These are phyloP conservation scores for Alnus rubra DNA, from an alignment of 306 rosid species.

Conservation along the genomic window DNA sequence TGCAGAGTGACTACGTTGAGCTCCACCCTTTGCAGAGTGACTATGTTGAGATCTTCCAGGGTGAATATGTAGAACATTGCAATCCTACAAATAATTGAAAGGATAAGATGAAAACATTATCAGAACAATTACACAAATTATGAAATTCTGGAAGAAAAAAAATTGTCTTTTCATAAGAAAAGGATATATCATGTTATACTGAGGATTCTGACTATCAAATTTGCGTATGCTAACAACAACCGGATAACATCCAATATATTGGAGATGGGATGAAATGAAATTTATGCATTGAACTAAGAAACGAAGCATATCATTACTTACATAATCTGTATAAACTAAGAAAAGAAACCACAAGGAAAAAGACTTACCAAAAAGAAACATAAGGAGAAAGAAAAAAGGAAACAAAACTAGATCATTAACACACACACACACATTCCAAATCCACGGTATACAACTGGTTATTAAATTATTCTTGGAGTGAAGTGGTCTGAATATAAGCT, in stretches of 20 bases:
- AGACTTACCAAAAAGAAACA: not conserved
- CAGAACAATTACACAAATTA: constrained; percentile 15
- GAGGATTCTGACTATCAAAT: not conserved
- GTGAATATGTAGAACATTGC: constrained; percentile 30
- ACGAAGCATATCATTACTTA: not conserved
- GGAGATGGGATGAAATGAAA: not conserved
- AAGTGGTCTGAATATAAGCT: not conserved
- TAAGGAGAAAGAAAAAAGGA: not conserved
- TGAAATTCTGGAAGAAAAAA: not conserved
- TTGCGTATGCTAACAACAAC: not conserved
- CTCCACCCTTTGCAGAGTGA: constrained; percentile 21
- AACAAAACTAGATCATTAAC: not conserved
- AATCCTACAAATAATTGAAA: constrained; percentile 37
- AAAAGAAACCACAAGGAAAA: not conserved
- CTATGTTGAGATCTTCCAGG: constrained; percentile 24
- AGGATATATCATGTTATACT: not conserved
- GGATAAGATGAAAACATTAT: constrained; percentile 23
- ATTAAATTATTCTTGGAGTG: not conserved
- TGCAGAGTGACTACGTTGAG: not conserved
- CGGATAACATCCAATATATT: not conserved
- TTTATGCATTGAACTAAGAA: not conserved
- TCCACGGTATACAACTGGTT: not conserved
- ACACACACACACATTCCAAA: not conserved
- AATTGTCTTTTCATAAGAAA: not conserved
- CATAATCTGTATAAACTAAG: not conserved